These are phyloP conservation scores for Allodekkera sacchari DNA, from an alignment of 805 yeast species.

Conservation along the genomic window DNA sequence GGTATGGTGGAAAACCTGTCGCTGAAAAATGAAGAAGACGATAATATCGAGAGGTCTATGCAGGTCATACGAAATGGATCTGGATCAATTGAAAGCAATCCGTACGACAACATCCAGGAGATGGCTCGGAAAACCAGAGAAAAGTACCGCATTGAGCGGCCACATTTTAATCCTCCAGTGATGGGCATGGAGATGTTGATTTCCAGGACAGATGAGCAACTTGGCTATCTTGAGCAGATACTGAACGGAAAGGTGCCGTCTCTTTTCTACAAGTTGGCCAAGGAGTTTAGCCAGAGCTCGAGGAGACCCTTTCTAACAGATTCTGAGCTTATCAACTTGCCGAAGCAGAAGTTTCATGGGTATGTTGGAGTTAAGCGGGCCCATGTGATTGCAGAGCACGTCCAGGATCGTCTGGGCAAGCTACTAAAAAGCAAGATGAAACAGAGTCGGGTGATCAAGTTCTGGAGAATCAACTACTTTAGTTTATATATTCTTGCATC, in stretches of 20 bases:
- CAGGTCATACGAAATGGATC: constrained; percentile 11
- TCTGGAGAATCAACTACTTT: constrained; percentile 56
- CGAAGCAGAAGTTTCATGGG: constrained; percentile 47
- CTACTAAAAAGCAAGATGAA: constrained; percentile 22
- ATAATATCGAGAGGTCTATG: neutral
- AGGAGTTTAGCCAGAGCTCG: constrained; percentile 30
- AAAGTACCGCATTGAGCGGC: constrained; percentile 10
- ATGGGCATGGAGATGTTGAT: constrained; percentile 6
- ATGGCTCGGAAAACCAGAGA: constrained; percentile 7
- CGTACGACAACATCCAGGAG: no score
- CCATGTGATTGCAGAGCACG: constrained; percentile 35
- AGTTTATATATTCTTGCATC: constrained; percentile 53
- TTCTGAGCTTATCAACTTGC: constrained; percentile 36
- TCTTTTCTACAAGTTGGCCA: constrained; percentile 43
- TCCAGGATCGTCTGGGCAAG: constrained; percentile 24
- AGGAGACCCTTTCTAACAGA: constrained; percentile 35
- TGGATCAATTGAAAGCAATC: no score
- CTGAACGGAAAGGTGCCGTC: constrained; percentile 37
- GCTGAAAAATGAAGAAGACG: neutral
- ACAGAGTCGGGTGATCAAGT: constrained; percentile 39
- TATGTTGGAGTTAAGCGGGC: constrained; percentile 56
- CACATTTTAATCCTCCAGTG: constrained; percentile 9
- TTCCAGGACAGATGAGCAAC: constrained; percentile 5
- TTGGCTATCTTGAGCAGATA: constrained; percentile 12
- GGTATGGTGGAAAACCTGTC: neutral